Evolutionary conservation across 257 asterid genomes (phyloP), one percentile per base, ranked within the genome.

Genomic region (Salvia splendens): DNA sequence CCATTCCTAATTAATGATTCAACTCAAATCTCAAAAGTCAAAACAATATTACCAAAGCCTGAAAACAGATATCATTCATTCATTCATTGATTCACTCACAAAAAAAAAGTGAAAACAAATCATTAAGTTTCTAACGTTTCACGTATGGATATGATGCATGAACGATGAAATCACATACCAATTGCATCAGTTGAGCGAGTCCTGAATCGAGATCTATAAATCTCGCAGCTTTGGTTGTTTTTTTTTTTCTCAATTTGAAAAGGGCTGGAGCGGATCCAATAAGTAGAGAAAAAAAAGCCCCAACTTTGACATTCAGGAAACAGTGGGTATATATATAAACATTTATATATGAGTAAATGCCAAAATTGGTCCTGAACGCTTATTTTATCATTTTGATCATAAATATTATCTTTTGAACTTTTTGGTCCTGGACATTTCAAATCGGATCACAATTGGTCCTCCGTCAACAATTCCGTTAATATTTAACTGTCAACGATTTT

Each of bases 131-230:
- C 10, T 17, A 48, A 54, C 6, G 54, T 53, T 12, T 24, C 17
- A 66, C 9, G 63, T 36, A 67, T 64, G 12, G 51, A 59, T 36
- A 67, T 64, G 12, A 56, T 17, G 49, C 35, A 65, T 20, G 60
- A 74, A 71, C 52, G 47, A 54, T 71, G 43, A 62, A 77, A 77
- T 69, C 50, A 3, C 83, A 33, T 84, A 81, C 89, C 87, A 55
- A 69, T 73, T 68, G 85, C 89, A 81, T 81, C 68, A 72, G 76
- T 54, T 15, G 82, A 76, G 84, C 67, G 72, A 48, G 59, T 65
- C 68, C 61, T 40, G 77, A 64, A 56, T 50, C 67, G 16, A 81
- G 79, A 80, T 81, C 83, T 69, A 33, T 70, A 73, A 61, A 68
- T 68, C 77, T 73, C 51, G 72, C 28, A 7, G 36, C 69, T 73